Conservation (phyloP, 2,329 filamentous ascomycete species). For the Diplodia intermedia region DNA sequence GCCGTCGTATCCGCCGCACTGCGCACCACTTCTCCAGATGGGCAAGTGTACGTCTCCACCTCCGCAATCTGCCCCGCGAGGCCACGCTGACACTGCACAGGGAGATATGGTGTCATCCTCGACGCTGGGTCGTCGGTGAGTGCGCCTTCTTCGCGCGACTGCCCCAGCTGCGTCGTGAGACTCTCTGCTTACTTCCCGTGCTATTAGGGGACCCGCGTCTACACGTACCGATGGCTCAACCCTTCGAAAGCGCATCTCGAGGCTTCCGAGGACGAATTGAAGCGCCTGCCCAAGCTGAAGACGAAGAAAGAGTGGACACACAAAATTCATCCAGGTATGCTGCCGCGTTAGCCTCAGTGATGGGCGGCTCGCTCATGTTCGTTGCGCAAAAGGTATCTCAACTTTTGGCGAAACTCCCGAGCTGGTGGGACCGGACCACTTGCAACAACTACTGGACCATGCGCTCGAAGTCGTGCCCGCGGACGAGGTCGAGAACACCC, state of each 20-base stretch:
- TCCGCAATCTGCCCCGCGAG: conserved; percentile 22
- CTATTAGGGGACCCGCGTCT: conserved; percentile 78
- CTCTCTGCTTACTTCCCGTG: conserved; percentile 9
- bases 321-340: conserved; percentile 84
- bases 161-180: not conserved
- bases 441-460: conserved; percentile 80
- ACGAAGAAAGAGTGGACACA: conserved; percentile 88
- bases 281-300: conserved; percentile 77
- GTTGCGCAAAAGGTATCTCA: conserved; percentile 67
- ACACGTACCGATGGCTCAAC: conserved; percentile 94
- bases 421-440: conserved; percentile 79
- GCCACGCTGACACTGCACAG: conserved; percentile 43
- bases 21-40: conserved; percentile 39
- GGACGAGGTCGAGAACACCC: conserved; percentile 80
- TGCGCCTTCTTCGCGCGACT: conserved; percentile 31
- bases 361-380: not conserved
- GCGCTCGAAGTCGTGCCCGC: conserved; percentile 79
- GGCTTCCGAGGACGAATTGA: conserved; percentile 65
- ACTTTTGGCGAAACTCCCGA: conserved; percentile 81
- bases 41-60: conserved; percentile 50
- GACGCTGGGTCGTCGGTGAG: conserved; percentile 91
- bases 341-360: not conserved
- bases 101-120: conserved; percentile 88
- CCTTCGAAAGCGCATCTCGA: conserved; percentile 69
- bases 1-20: conserved; percentile 19